Base-by-base conservation (phyloP, 2,329 filamentous ascomycete species). In the Aspergillus sojae region DNA sequence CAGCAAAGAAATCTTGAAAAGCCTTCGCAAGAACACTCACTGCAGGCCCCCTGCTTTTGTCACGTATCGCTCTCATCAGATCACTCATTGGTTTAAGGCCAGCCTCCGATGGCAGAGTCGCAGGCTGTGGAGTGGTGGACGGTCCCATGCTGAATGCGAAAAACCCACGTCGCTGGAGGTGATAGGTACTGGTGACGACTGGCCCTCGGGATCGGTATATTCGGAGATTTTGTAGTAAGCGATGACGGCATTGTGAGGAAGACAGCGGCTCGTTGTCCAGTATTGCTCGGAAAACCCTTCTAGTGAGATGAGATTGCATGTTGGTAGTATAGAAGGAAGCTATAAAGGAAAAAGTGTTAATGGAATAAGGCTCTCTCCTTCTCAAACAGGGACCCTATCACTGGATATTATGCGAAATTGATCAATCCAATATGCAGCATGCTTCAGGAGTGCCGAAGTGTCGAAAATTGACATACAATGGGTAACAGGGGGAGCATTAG, bases 31-130 rank as follows among this genome's bases (percentile, higher is more conserved):
- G 80, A 39, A 91, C 86, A n/a, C 83, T 75, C 3, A 83, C 80
- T 0, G 86, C 77, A 19, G 92, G 93, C 11, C 87, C 85, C 39
- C 92, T 86, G 41, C 88, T 82, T 58, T 86, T 84, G 61, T 91
- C 85, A 58, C 85, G 83, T 68, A 89, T 80, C 64, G 87, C 85
- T 68, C 86, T 86, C 58, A 86, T 82, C 75, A 92, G 85, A 63
- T 91, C 85, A 70, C 91, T 85, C 80, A 97, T 86, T 19, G 85
- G 85, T 67, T 88, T 87, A 71, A 93, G 86, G 59, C 93, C 93
- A 0, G 71, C 70, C 57, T 79, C 77, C 3, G 76, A 75, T 87
- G 90, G 71, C 88, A 91, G 64, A 89, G 81, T 70, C 88, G 68
- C 53, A 12, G 71, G 84, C 57, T 88, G 78, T 62, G 85, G 80